A percentile compares a stretch with the other conserved stretches of the same genome.
Evolutionary conservation across 2,329 filamentous ascomycete genomes (phyloP).

Genomic region (Diaporthe humulicola): DNA sequence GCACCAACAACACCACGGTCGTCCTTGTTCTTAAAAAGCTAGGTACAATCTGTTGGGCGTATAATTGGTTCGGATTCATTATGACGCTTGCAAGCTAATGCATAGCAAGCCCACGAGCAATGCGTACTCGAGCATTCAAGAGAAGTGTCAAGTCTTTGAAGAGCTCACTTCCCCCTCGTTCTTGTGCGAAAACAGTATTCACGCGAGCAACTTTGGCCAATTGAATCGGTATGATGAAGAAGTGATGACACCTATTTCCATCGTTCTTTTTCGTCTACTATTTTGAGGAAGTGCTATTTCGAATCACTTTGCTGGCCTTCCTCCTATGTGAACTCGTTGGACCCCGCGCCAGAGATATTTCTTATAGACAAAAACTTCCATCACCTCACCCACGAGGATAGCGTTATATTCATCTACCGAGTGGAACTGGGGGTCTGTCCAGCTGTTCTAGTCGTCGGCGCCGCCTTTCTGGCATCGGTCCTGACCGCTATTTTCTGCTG

Average conservation of each 20-base stretch:
- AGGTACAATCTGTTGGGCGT: too few species aligned
- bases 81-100: too few species aligned
- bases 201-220: background rate
- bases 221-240: background rate
- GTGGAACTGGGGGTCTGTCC: background rate
- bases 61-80: too few species aligned
- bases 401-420: background rate
- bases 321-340: background rate
- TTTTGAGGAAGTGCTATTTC: background rate
- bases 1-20: too few species aligned
- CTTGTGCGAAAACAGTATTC: background rate
- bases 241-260: too few species aligned
- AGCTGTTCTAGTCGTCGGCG: background rate
- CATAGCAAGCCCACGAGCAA: too few species aligned
- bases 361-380: background rate
- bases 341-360: too few species aligned
- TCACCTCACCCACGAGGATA: background rate
- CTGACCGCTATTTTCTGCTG: constrained; percentile 2
- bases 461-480: background rate
- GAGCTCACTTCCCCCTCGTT: too few species aligned
- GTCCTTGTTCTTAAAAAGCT: too few species aligned
- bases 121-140: too few species aligned
- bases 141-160: too few species aligned
- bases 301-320: background rate
- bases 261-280: too few species aligned